These are phyloP conservation scores for Vaccinium corymbosum DNA, from an alignment of 148 eudicot genomes.

Conservation along the genomic window DNA sequence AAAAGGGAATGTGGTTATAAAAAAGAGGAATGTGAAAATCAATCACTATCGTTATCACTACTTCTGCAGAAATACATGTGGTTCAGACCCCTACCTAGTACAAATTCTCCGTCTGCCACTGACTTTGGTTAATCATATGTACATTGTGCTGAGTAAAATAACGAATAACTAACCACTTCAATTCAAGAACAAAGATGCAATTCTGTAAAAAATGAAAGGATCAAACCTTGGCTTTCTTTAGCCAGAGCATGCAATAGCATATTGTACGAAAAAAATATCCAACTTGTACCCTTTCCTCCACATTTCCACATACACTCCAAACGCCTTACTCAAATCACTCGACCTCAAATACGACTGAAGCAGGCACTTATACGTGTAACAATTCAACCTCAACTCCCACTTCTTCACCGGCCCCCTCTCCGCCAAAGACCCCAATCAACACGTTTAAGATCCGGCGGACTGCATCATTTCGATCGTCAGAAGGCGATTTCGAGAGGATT, in stretches of 20 bases:
- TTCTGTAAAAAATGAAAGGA: background rate
- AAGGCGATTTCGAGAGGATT: constrained; percentile 44
- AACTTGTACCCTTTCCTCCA: constrained; percentile 52
- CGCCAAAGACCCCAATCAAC: constrained; percentile 56
- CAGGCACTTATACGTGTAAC: constrained; percentile 71
- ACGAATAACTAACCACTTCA: background rate
- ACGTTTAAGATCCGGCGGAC: constrained; percentile 38
- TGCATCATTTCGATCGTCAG: constrained; percentile 25
- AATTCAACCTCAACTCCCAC: constrained; percentile 72
- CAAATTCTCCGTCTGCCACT: background rate
- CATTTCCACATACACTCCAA: constrained; percentile 52
- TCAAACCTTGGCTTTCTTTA: constrained; percentile 56
- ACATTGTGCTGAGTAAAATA: background rate
- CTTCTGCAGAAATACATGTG: background rate
- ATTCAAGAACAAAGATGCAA: background rate
- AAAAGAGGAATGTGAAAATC: no score
- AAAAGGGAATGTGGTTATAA: no score
- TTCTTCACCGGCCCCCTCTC: constrained; percentile 41
- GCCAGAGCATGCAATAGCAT: constrained; percentile 84
- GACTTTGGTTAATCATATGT: background rate
- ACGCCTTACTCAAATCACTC: constrained; percentile 37
- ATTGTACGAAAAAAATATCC: constrained; percentile 67
- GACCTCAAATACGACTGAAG: constrained; percentile 76
- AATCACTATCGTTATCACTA: no score
- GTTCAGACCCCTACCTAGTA: background rate